Base-by-base conservation (phyloP, 1,284 basidiomycete genomes). In the Ustilago curta region DNA sequence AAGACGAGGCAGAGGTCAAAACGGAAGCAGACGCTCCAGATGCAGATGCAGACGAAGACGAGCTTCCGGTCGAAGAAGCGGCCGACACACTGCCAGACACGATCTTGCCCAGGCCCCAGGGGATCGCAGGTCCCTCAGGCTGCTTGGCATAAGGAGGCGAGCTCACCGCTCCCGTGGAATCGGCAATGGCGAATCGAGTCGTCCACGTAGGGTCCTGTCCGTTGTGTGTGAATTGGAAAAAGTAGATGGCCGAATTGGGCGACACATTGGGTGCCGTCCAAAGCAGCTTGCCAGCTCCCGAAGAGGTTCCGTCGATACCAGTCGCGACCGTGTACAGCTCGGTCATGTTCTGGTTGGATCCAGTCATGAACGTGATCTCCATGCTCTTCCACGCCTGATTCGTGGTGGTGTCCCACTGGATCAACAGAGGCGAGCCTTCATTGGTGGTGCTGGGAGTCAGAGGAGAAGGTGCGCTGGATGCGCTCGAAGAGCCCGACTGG, bases 131-230 rank as follows among this genome's bases (percentile, higher is more conserved):
- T 8, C 83, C 88, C 70, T 87, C 85, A 3, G 90, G 89, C 80
- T 92, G 89, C 56, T 90, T 87, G 8, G 88, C 68, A 45, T 83
- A 42, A 3, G 78, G 71, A 12, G 91, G 88, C n/a, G 89, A 71
- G 1, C 87, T 88, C 35, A 87, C 86, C 6, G 85, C 75, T 5
- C 90, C 90, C 35, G 85, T 78, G 2, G 88, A 57, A 42, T 88
- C 88, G 0, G 91, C 90, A 80, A 94, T 92, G 43, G 91, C 87
- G 87, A 94, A 95, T 42, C 93, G 91, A 8, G 89, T 90, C 0
- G 93, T 93, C 92, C 93, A 95, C 19, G 87, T 87, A 47, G 87
- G 87, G 74, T 87, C 85, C 32, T 66, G 45, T 11, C 59, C 77
- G 53, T 63, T 45, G 66, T 80, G 66, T 27, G 72, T 75, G 77